Base-by-base conservation (phyloP, 129 eudicot genomes). In the Helichrysum umbraculigerum region DNA sequence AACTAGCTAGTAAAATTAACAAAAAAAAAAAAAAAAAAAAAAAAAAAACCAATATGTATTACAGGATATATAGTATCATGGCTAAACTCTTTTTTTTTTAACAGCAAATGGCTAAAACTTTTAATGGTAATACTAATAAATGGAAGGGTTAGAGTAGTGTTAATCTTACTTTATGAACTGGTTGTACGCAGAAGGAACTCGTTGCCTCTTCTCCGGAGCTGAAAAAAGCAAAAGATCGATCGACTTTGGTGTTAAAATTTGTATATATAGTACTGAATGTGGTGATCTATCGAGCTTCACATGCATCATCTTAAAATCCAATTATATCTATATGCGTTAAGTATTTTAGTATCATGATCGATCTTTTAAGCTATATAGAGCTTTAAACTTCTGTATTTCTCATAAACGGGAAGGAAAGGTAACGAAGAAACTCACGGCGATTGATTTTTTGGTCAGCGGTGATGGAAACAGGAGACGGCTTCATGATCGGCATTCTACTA, bases 171-270 rank as follows among this genome's bases (percentile, higher is more conserved):
- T 93, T 71, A 93, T 93, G 83, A 93, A 93, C 83, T 85, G 95
- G 86, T 88, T 93, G 72, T 93, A 93, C 15, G 97, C 96, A 72
- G 98, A 93, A 68, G 98, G 98, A 39, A 93, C 93, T n/a, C 98
- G 91, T 76, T 93, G 98, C 86, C 97, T 88, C 84, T 93, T 93
- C 85, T 93, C 98, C 3, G 96, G 97, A 39, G 92, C 97, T 91
- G 96, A 22, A 68, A 62, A 25, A 57, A 19, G 12, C 62, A 19
- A 57, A 47, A 11, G 17, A 25, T 25, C 28, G 28, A 25, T 25
- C 0, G 28, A 47, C 12, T 47, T 47, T 0, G 54, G 54, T 47
- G 54, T 47, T 47, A 47, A 57, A 58, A 2, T 7, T 47, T 47
- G 21, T 25, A 35, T 35, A 9, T 25, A 35, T 35, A 9, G 47